Evolutionary conservation across 208 protist species (phyloP).

Genomic region (Trichomonas vaginalis): DNA sequence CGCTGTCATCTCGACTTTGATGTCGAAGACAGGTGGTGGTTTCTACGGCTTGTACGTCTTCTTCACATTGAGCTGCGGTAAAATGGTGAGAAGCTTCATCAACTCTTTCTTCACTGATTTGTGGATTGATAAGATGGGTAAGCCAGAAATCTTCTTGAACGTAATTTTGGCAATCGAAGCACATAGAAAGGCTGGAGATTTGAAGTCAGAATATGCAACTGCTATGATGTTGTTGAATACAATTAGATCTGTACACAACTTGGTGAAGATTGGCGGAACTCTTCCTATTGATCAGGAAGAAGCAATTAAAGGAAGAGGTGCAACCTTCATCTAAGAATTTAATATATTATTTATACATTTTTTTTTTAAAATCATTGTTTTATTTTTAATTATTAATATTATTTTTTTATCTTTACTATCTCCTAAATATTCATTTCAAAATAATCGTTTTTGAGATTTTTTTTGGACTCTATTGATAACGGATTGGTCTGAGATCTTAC

Average conservation of each 20-base stretch:
- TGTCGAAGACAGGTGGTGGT: not conserved
- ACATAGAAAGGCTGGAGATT: not conserved
- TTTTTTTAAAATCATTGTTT: no score
- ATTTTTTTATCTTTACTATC: no score
- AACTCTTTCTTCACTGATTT: not conserved
- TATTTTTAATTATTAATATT: no score
- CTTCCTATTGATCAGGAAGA: not conserved
- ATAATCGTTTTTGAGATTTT: no score
- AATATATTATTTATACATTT: no score
- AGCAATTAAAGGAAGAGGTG: no score
- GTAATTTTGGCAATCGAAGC: not conserved
- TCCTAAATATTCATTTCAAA: no score
- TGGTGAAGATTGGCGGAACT: not conserved
- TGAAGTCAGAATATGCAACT: not conserved
- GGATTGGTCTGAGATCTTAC: no score
- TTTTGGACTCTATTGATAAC: no score
- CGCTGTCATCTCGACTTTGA: not conserved
- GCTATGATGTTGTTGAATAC: not conserved
- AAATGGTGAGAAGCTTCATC: not conserved
- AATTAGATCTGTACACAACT: not conserved
- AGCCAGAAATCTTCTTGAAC: not conserved
- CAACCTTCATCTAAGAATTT: no score
- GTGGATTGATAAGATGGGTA: not conserved
- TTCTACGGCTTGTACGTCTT: not conserved
- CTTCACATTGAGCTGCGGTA: not conserved